Base-by-base conservation (phyloP, 2,329 filamentous ascomycete genomes). In the Amauroascus niger region DNA sequence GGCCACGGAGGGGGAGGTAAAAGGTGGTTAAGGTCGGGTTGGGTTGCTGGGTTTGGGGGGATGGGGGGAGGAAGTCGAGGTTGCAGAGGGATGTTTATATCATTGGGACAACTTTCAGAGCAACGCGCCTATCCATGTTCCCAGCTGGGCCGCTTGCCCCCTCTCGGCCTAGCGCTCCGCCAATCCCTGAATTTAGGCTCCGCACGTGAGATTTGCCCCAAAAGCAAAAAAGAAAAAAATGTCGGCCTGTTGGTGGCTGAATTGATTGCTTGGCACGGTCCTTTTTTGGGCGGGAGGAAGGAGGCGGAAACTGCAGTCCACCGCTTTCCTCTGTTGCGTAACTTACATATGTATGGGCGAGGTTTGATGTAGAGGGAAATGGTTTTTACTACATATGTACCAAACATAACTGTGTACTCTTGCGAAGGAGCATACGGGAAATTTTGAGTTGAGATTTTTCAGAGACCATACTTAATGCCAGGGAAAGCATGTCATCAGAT, bases 1-100 rank as follows among this genome's bases (percentile, higher is more conserved):
- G n/a, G 40, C 30, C 41, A 26, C n/a, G n/a, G n/a, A n/a, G 30
- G 48, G 8, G 46, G 48, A 14, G n/a, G 20, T 41, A 2, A 51
- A 43, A 39, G n/a, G 33, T 33, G 50, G 41, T 47, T 39, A 39
- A 24, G 41, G 16, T 47, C 28, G 32, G 32, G 41, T n/a, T 18
- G 50, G 40, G 26, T 6, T 30, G 22, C 16, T 32, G 51, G 48
- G 41, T 54, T 47, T 46, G 26, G 22, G 39, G 26, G 45, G 48
- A 50, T 24, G 18, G 9, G 41, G 58, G 54, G 52, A 18, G 24
- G 20, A 41, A n/a, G 35, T 70, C 69, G 69, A 71, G 68, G 69
- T 71, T 67, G 70, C 68, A 69, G 67, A 67, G 40, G 67, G 64
- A 65, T 69, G 69, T 72, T 72, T 72, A 72, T 72, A 72, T 71